These are phyloP conservation scores for Zoysia pacifica DNA, from an alignment of 176 grass and related monocot genomes.

Conservation along the genomic window DNA sequence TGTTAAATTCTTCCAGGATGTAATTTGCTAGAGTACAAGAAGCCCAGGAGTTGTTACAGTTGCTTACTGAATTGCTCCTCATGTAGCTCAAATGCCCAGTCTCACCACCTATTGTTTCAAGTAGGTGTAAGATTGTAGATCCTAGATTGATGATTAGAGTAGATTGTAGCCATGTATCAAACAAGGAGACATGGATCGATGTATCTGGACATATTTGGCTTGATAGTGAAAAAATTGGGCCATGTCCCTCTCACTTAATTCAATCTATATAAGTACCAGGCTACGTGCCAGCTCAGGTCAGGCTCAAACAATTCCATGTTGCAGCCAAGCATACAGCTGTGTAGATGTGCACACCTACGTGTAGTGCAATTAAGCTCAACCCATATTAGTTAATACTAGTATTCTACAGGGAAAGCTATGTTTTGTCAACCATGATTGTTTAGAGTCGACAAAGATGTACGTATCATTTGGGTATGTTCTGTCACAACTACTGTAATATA, in stretches of 20 bases:
- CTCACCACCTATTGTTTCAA: slow-evolving; percentile 20
- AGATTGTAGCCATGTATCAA: slow-evolving; percentile 6
- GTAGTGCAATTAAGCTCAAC: slow-evolving; percentile 9
- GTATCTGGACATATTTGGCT: neutral
- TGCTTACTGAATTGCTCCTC: slow-evolving; percentile 49
- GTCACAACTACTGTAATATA: neutral
- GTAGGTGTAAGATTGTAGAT: slow-evolving; percentile 38
- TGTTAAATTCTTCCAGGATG: slow-evolving; percentile 59
- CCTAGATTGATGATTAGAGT: slow-evolving; percentile 34
- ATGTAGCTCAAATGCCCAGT: slow-evolving; percentile 31
- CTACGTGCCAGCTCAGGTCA: neutral
- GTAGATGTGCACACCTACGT: slow-evolving; percentile 22
- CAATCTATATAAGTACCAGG: neutral
- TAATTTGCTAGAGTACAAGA: slow-evolving; percentile 33
- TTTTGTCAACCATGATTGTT: slow-evolving; percentile 11
- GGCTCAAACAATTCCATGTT: slow-evolving; percentile 12
- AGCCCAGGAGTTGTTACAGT: slow-evolving; percentile 37
- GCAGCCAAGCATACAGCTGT: slow-evolving; percentile 22
- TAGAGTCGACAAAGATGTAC: neutral
- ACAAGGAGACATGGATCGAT: neutral
- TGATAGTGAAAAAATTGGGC: neutral
- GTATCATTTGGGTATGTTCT: slow-evolving; percentile 23
- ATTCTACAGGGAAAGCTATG: neutral
- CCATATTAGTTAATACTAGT: neutral
- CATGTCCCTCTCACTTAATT: slow-evolving; percentile 28